Percentiles rank a stretch among this genome's conserved stretches.
Evolutionary conservation across 306 rosid genomes (phyloP).

Genomic region (Ceratonia siliqua): DNA sequence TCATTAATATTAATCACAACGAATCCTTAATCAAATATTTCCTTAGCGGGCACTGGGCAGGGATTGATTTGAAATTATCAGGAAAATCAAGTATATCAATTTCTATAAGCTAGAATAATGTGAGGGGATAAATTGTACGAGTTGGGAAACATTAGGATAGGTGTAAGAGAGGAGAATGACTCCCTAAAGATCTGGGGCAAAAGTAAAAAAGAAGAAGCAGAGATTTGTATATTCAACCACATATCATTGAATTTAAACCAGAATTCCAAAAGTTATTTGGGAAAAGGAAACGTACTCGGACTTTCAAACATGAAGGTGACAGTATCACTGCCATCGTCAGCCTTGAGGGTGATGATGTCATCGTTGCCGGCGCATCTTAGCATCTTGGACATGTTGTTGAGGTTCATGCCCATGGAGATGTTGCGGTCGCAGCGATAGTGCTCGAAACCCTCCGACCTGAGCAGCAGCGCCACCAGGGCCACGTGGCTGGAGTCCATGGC

Average conservation of each 20-base stretch:
- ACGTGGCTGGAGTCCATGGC: conserved; percentile 99
- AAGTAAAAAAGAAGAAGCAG: not conserved
- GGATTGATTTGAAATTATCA: too few relatives aligned
- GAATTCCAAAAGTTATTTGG: not conserved
- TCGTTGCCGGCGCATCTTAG: conserved; percentile 90
- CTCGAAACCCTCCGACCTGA: conserved; percentile 93
- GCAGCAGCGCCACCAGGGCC: conserved; percentile 70
- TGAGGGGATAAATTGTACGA: too few relatives aligned
- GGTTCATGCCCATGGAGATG: conserved; percentile 90
- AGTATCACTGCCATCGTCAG: conserved; percentile 86
- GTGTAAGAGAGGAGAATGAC: not conserved
- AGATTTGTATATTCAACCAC: not conserved
- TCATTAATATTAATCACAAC: too few relatives aligned
- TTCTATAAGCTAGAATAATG: not conserved
- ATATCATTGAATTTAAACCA: not conserved
- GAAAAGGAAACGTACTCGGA: conserved; percentile 53
- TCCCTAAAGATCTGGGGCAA: not conserved
- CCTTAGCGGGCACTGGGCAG: too few relatives aligned
- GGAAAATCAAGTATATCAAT: too few relatives aligned
- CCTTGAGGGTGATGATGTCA: conserved; percentile 85
- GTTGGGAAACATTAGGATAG: not conserved
- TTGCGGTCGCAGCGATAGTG: conserved; percentile 91
- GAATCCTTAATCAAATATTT: too few relatives aligned
- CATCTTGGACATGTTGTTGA: conserved; percentile 90
- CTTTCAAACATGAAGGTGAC: conserved; percentile 97